These are phyloP conservation scores for Candida silvicultrix DNA, from an alignment of 805 yeast species.

Conservation along the genomic window DNA sequence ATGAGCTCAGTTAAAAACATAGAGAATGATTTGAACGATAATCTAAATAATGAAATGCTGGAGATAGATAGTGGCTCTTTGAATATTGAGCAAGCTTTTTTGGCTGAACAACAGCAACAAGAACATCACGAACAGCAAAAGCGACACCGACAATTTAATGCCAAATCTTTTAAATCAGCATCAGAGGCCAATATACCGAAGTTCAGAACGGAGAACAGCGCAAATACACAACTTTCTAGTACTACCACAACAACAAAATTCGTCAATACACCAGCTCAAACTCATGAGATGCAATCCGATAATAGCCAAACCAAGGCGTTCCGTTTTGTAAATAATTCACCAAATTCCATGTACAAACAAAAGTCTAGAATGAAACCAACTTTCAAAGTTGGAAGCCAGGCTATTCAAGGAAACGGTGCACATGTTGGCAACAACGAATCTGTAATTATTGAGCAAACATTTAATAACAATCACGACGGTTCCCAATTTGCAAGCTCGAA, in stretches of 20 bases:
- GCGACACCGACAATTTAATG: background rate
- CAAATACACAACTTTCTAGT: too few species aligned
- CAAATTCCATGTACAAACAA: conserved; percentile 12
- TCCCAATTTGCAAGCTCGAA: background rate
- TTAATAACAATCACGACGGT: conserved; percentile 4
- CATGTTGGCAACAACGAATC: conserved; percentile 4
- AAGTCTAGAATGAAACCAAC: conserved; percentile 19
- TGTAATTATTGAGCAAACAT: conserved; percentile 17
- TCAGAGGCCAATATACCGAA: too few species aligned
- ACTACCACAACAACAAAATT: background rate
- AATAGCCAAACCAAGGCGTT: conserved; percentile 6
- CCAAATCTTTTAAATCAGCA: too few species aligned
- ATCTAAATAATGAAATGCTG: background rate
- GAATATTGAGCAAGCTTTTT: background rate
- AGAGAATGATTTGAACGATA: background rate
- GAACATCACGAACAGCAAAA: background rate
- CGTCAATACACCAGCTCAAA: background rate
- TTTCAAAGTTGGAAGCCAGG: conserved; percentile 13
- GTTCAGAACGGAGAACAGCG: too few species aligned
- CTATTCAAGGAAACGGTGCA: conserved; percentile 1
- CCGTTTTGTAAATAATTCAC: conserved; percentile 20
- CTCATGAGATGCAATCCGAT: background rate
- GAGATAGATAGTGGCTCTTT: background rate
- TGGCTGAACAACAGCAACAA: background rate
- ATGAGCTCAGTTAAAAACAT: too few species aligned